Percentiles rank a stretch among this genome's conserved stretches.
Conservation (phyloP, 768 basidiomycete species). For the Strobilomyces confusus region DNA sequence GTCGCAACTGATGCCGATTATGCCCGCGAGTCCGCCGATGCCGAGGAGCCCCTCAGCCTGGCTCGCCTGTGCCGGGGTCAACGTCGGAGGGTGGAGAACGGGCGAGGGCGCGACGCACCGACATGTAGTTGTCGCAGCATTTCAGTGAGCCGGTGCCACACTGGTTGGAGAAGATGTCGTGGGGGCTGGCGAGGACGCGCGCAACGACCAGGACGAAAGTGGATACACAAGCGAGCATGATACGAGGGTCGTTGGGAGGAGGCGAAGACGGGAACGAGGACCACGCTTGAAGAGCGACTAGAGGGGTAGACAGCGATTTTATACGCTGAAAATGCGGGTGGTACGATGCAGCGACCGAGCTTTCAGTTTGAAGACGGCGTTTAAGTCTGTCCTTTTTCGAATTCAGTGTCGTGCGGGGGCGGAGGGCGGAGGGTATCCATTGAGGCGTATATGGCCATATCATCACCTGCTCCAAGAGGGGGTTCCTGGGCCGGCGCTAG, state of each 20-base stretch:
- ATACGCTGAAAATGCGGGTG: constrained; percentile 8
- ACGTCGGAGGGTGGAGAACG: too few relatives aligned
- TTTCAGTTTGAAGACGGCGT: constrained; percentile 11
- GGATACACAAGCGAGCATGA: constrained; percentile 15
- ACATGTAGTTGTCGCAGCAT: constrained; percentile 2
- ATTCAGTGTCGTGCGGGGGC: constrained; percentile 2
- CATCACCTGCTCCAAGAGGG: not conserved
- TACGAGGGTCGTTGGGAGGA: not conserved
- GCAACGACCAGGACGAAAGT: constrained; percentile 14
- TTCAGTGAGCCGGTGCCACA: constrained; percentile 6
- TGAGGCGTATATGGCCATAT: constrained; percentile 12
- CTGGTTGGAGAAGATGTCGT: not conserved
- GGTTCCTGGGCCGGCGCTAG: not conserved
- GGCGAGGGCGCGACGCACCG: not conserved
- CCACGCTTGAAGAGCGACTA: too few relatives aligned
- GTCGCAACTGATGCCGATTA: not conserved
- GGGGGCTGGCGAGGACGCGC: constrained; percentile 1
- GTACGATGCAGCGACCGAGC: constrained; percentile 3
- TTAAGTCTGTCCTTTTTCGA: constrained; percentile 12
- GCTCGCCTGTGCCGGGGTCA: not conserved
- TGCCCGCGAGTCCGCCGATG: not conserved
- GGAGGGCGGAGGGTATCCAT: not conserved
- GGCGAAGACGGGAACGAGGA: not conserved
- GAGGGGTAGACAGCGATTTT: constrained; percentile 2
- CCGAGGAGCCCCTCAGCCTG: not conserved